These are phyloP conservation scores for Ophiostoma ips DNA, from an alignment of 2,329 filamentous ascomycete genomes.

Conservation along the genomic window DNA sequence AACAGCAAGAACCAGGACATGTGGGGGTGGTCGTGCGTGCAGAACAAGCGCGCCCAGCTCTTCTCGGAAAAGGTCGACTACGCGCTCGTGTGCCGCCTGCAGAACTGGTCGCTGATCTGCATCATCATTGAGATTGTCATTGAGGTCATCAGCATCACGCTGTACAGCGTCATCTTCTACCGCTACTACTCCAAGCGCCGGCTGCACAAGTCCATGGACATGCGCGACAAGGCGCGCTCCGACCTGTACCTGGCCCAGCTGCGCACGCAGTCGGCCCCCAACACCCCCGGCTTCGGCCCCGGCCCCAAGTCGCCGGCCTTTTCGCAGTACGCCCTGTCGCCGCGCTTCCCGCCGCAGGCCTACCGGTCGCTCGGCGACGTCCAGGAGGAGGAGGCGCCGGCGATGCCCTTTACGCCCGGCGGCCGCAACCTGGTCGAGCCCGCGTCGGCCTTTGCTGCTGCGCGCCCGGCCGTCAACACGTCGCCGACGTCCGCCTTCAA, in stretches of 20 bases:
- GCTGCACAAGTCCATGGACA: conserved; percentile 92
- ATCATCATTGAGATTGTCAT: conserved; percentile 94
- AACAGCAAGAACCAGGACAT: conserved; percentile 71
- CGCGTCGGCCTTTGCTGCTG: conserved; percentile 48
- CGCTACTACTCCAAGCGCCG: conserved; percentile 93
- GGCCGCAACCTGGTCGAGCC: conserved; percentile 44
- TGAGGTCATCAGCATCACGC: conserved; percentile 77
- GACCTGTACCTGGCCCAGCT: conserved; percentile 88
- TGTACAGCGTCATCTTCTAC: conserved; percentile 94
- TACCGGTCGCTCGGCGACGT: conserved; percentile 32
- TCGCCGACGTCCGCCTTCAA: conserved; percentile 45
- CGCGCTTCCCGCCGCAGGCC: conserved; percentile 43
- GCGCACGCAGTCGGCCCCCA: conserved; percentile 76
- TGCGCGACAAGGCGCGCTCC: conserved; percentile 83
- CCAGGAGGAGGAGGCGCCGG: conserved; percentile 20
- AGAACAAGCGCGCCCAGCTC: conserved; percentile 66
- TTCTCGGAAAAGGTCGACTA: conserved; percentile 78
- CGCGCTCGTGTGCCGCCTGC: conserved; percentile 74
- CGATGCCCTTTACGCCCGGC: conserved; percentile 38
- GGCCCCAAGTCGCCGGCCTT: conserved; percentile 51
- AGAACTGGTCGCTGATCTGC: conserved; percentile 94
- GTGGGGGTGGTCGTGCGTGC: conserved; percentile 96
- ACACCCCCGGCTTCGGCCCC: conserved; percentile 78
- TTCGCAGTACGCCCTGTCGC: conserved; percentile 41
- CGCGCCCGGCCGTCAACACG: conserved; percentile 26